Base-by-base conservation (phyloP, 495 filamentous ascomycete species). In the Hypoxylon trugodes region DNA sequence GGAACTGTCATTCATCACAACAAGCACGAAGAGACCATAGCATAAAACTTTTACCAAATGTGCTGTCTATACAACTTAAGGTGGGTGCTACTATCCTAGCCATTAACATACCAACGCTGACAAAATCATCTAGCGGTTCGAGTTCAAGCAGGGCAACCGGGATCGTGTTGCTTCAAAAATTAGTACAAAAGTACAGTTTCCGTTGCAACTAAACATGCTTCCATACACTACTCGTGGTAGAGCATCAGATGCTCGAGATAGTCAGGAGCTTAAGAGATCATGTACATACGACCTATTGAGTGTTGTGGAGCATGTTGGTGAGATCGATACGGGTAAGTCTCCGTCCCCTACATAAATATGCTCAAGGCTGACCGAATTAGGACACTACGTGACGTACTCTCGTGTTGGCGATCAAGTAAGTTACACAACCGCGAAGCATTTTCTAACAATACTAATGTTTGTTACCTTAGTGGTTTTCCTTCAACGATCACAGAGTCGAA, bases 51-150 rank as follows among this genome's bases (percentile, higher is more conserved):
- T 78, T 96, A 30, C 92, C 93, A 0, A 90, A 91, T 19, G 91
- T 96, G 18, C 76, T 96, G n/a, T 89, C 90, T 52, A 92, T 97
- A 72, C 93, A 96, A 66, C 79, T 97, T 24, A 96, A 97, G 86
- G 91, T 92, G 75, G 35, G 76, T 49, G 10, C 9, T 25, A 8
- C 25, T 30, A n/a, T 7, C 32, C 9, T 25, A 30, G 7, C 8
- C 9, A 33, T 16, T 1, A n/a, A 6, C 4, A 5, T 1, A 18
- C 25, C 12, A 19, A 46, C 21, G 8, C 53, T 59, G 9, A 61
- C 18, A 25, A 30, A 19, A 40, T 3, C 32, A 9, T 46, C 10
- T 40, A 94, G 92, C 83, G 91, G 43, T 96, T 94, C 70, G 91
- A 92, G 73, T 90, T 90, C 72, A 86, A 83, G 59, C 79, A 81